Base-by-base conservation (phyloP, 164 flowering plant species). In the Aristolochia contorta region DNA sequence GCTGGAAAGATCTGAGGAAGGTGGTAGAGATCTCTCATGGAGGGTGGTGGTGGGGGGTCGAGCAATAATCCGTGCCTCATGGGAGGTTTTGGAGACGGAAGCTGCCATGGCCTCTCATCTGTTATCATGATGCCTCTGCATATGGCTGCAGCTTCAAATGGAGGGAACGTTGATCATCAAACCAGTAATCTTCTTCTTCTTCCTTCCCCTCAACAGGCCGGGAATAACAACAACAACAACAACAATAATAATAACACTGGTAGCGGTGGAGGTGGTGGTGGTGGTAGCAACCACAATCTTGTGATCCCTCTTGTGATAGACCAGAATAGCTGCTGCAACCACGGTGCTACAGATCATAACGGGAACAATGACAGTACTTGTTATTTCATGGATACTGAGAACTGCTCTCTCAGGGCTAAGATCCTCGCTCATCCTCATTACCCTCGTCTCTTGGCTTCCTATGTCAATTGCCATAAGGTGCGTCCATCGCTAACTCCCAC, bases 341-440 rank as follows among this genome's bases (percentile, higher is more conserved):
- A n/a, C n/a, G n/a, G n/a, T n/a, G n/a, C n/a, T n/a, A n/a, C n/a
- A 37, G 45, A 56, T 21, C 56, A 53, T 18, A 18, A 37, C 20
- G 15, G 58, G 63, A 59, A 66, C 57, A 60, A 62, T 51, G 46
- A 53, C 65, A 71, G 47, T 55, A 54, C 53, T 19, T 61, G 57
- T 63, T 70, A 72, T 59, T 68, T 68, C 76, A 79, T 75, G 79
- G 80, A 67, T 9, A 65, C 27, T 24, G 68, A 19, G 9, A 16
- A 60, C 45, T 58, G 74, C 60, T 71, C 86, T 67, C 68, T 82
- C 63, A 94, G 77, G 79, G 84, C 96, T 16, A 91, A 89, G 80
- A 89, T 94, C 79, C 89, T 91, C 87, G 73, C 91, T 79, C 99
- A 93, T 76, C 99, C 99, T 69, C 91, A 86, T 80, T 93, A 84